Percentiles rank a stretch among this genome's conserved stretches.
Conservation (phyloP, 805 yeast genomes). For the Yarrowia divulgata region DNA sequence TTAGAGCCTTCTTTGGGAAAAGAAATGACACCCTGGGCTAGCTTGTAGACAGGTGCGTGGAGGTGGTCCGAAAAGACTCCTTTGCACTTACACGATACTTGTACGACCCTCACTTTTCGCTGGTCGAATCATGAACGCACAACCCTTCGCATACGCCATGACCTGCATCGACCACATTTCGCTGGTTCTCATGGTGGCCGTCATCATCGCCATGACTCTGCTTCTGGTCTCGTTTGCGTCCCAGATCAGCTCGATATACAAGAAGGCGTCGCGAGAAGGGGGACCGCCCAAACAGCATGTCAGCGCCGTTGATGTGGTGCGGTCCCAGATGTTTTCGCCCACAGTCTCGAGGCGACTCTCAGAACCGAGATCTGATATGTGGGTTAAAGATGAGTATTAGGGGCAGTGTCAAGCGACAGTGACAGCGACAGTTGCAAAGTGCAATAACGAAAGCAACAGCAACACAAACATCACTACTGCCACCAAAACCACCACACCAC, state of each 20-base stretch:
- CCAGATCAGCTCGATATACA: slow-evolving; percentile 30
- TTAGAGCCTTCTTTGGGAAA: slow-evolving; percentile 1
- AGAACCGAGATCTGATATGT: slow-evolving; percentile 1
- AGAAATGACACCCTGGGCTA: slow-evolving; percentile 9
- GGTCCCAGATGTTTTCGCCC: neutral
- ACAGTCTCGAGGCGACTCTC: neutral
- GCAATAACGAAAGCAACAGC: neutral
- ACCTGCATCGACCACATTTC: neutral
- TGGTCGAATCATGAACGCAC: too few relatives aligned
- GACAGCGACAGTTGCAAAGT: neutral
- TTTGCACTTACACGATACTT: too few relatives aligned
- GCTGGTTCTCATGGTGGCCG: slow-evolving; percentile 12
- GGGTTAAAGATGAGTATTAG: neutral
- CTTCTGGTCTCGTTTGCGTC: slow-evolving; percentile 4
- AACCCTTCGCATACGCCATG: neutral
- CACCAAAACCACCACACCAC: neutral
- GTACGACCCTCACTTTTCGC: too few relatives aligned
- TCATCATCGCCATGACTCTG: slow-evolving; percentile 14
- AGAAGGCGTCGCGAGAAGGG: neutral
- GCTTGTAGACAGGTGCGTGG: neutral
- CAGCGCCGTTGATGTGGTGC: neutral
- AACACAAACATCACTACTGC: neutral
- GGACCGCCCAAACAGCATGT: slow-evolving; percentile 5
- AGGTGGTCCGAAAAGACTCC: too few relatives aligned
- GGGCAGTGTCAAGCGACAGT: neutral